phyloP scores from a whole-genome alignment of 140 eudicot genomes.

The Senecio squalidus region DNA sequence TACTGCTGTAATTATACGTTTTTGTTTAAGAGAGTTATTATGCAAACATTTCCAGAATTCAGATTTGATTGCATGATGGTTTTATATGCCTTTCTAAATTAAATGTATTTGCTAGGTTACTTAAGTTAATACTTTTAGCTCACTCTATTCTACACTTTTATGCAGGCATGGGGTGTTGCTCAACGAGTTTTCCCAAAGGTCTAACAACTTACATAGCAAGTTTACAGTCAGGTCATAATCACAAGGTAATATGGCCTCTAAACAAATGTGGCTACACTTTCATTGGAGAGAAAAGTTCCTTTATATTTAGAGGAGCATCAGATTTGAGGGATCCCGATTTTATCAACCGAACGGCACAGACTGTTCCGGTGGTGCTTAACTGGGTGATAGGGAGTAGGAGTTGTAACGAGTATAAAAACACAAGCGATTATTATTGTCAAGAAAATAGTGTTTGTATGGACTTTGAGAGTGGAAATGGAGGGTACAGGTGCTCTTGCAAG shows the following conservation, averaged over 20 bases:
- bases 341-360: not conserved
- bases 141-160: not conserved
- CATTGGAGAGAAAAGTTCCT: conserved; percentile 20
- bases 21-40: no score
- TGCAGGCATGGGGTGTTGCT: conserved; percentile 29
- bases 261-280: conserved; percentile 30
- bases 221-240: not conserved
- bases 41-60: no score
- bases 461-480: conserved; percentile 16
- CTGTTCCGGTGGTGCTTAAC: no score
- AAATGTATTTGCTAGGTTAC: no score
- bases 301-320: conserved; percentile 18
- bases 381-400: conserved; percentile 18
- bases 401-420: conserved; percentile 10
- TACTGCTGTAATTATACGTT: no score
- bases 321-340: conserved; percentile 9
- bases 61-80: no score
- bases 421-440: no score
- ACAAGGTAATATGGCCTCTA: conserved; percentile 5
- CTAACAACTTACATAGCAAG: not conserved
- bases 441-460: no score
- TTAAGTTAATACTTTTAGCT: no score
- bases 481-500: conserved; percentile 27
- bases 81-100: no score
- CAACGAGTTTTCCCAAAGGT: conserved; percentile 21